Base-by-base conservation (phyloP, 495 filamentous ascomycete species). In the Penicillium bovifimosum region DNA sequence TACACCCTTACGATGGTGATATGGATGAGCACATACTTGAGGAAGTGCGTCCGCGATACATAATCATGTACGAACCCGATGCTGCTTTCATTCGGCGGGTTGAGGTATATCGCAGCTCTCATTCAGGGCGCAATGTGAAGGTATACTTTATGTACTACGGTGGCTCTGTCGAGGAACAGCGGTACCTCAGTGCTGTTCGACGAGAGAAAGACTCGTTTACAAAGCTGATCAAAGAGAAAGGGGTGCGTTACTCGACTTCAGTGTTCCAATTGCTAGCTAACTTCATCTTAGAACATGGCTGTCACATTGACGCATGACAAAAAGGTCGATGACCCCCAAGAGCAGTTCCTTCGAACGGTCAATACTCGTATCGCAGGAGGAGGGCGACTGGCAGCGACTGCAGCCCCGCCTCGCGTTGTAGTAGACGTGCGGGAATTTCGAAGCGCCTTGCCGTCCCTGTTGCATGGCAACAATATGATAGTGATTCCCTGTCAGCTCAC, bases 61-160 rank as follows among this genome's bases (percentile, higher is more conserved):
- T 98, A 40, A 87, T 98, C 63, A 97, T 98, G 93, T 98, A 96
- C 67, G 92, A 96, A 64, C 91, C 95, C 14, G 91, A 96, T 59
- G 80, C 91, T n/a, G 82, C 91, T 5, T 98, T 98, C 67, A 95
- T 96, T 58, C 84, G 95, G 32, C 77, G 95, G 24, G 86, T 98
- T 8, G 93, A 98, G 61, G 91, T 96, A 5, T 98, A 97, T 68
- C 85, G 95, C 33, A 95, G 89, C 51, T 96, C 90, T 9, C 93
- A 98, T 65, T 85, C 82, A 31, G 87, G 95, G 61, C 76, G 91
- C 28, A 91, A 91, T 61, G 86, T 97, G 31, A 78, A 86, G 47
- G 91, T 96, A 0, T 98, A 96, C 68, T 96, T 97, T 62, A 83
- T 97, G 73, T 97, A 92, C 64, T 98, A 98, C 53, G 86, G 88